These are phyloP conservation scores for Ilex aquifolium DNA, from an alignment of 257 asterid genomes.

Conservation along the genomic window DNA sequence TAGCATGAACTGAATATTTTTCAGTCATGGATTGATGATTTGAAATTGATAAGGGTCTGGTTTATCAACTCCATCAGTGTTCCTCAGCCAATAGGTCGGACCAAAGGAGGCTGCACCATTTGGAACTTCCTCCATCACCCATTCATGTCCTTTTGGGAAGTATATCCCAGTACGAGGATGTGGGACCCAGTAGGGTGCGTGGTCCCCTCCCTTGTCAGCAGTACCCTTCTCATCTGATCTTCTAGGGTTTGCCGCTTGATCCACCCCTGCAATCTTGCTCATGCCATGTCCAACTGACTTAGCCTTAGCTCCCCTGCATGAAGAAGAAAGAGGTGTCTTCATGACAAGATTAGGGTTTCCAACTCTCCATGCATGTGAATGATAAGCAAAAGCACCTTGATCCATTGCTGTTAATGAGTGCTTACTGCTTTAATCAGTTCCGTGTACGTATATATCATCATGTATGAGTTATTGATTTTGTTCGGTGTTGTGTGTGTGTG, in stretches of 20 bases:
- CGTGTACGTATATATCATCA: too few species aligned
- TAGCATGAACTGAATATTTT: too few species aligned
- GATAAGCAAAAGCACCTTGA: too few species aligned
- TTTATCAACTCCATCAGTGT: slow-evolving; percentile 37
- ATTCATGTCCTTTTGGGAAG: slow-evolving; percentile 42
- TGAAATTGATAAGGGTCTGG: slow-evolving; percentile 1
- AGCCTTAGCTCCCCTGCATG: not conserved
- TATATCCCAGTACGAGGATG: slow-evolving; percentile 49
- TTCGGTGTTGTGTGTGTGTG: too few species aligned
- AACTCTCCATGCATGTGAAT: too few species aligned
- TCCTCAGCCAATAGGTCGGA: slow-evolving; percentile 37
- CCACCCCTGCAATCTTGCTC: not conserved
- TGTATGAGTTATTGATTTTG: too few species aligned
- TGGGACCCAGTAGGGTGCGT: slow-evolving; percentile 30
- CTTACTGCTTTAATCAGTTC: too few species aligned
- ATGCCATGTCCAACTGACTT: not conserved
- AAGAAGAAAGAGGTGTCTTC: too few species aligned
- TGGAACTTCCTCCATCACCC: slow-evolving; percentile 42
- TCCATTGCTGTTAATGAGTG: too few species aligned
- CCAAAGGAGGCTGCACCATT: slow-evolving; percentile 34
- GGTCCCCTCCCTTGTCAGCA: not conserved
- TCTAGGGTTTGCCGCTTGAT: not conserved
- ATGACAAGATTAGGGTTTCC: too few species aligned
- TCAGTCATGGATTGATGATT: too few species aligned
- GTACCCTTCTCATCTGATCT: not conserved